Percentiles rank a stretch among this genome's conserved stretches.
Conservation (phyloP, 2,329 filamentous ascomycete species). For the Colletotrichum sp. region DNA sequence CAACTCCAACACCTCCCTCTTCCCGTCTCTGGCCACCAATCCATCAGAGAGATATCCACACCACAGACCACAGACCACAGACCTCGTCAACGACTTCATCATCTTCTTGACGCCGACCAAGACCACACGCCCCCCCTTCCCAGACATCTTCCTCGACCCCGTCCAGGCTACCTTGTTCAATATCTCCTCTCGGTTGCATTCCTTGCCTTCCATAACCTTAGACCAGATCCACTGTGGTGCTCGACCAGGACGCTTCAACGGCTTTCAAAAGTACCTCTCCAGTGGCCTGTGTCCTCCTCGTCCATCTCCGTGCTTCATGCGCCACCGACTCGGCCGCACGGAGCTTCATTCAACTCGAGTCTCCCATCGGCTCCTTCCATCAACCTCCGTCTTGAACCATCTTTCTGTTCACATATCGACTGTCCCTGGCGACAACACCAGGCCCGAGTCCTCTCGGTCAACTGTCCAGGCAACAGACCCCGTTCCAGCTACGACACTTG, state of each 20-base stretch:
- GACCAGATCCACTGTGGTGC: background rate
- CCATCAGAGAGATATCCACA: background rate
- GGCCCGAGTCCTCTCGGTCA: background rate
- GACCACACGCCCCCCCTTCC: background rate
- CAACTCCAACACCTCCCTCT: background rate
- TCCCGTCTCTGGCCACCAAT: background rate
- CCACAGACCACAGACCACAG: background rate
- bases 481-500: background rate
- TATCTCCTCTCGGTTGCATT: background rate
- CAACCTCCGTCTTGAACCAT: background rate
- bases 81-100: background rate
- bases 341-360: background rate
- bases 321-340: background rate
- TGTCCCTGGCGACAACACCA: background rate
- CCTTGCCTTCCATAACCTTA: background rate
- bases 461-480: background rate
- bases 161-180: background rate
- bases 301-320: slow-evolving; percentile 5
- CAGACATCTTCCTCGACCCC: background rate
- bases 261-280: background rate
- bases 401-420: background rate
- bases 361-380: background rate
- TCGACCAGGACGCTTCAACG: background rate
- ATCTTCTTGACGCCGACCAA: background rate
- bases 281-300: background rate